These are phyloP conservation scores for Globisporangium uncinulatum DNA, from an alignment of 352 stramenopile genomes.

Conservation along the genomic window DNA sequence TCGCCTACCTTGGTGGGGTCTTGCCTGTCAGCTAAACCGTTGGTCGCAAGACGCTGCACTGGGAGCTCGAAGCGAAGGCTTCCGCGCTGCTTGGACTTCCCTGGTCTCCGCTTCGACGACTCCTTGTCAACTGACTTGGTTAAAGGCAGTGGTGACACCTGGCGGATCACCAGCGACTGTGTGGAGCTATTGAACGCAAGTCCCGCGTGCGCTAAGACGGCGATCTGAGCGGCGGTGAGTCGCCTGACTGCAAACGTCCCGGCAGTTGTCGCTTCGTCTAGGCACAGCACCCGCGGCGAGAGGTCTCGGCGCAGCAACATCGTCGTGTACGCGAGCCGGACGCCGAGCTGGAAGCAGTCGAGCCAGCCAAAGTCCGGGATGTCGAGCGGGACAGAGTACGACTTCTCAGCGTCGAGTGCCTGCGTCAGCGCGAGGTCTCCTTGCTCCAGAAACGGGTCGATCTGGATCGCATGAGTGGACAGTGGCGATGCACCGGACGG, in stretches of 20 bases:
- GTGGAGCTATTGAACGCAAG: constrained; percentile 40
- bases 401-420: constrained; percentile 40
- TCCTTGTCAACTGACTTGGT: constrained; percentile 13
- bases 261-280: constrained; percentile 22
- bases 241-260: constrained; percentile 4
- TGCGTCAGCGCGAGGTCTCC: constrained; percentile 20
- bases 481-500: too few relatives aligned
- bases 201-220: constrained; percentile 26
- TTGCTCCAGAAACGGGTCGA: constrained; percentile 7
- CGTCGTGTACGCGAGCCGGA: constrained; percentile 34
- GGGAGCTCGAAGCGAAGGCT: neutral
- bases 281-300: constrained; percentile 25
- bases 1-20: constrained; percentile 16
- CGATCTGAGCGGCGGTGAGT: constrained; percentile 22
- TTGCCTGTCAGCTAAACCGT: too few relatives aligned
- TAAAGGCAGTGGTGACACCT: constrained; percentile 10
- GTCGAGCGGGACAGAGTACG: constrained; percentile 30
- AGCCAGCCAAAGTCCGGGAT: constrained; percentile 40
- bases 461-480: constrained; percentile 14
- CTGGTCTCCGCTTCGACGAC: constrained; percentile 8
- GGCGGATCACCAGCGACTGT: constrained; percentile 24
- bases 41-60: too few relatives aligned
- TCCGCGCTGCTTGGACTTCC: neutral
- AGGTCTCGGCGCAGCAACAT: constrained; percentile 51
- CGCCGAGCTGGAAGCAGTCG: constrained; percentile 44